Evolutionary conservation across 2,329 filamentous ascomycete genomes (phyloP).

Genomic region (Calonectria crousiana): DNA sequence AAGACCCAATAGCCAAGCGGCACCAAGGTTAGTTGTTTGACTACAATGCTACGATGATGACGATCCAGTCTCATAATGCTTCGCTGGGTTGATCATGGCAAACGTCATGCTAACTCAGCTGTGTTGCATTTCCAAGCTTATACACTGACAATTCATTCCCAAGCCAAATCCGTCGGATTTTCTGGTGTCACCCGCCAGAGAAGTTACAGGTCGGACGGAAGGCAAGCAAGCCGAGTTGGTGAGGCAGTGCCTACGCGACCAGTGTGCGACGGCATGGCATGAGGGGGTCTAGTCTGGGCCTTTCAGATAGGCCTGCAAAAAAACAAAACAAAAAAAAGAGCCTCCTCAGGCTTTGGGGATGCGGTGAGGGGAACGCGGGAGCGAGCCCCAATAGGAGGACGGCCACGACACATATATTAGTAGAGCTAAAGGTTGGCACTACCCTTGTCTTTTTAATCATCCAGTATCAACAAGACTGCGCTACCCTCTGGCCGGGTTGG

Average conservation of each 20-base stretch:
- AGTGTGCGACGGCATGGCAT: background rate
- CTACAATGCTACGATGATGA: background rate
- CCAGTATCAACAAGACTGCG: background rate
- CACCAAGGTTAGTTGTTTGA: background rate
- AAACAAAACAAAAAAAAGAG: background rate
- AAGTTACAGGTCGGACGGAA: background rate
- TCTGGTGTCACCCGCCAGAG: background rate
- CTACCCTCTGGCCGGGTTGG: background rate
- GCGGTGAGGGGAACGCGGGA: conserved; percentile 4
- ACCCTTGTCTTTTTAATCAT: background rate
- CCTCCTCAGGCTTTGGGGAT: background rate
- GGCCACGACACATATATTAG: background rate
- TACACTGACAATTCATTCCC: background rate
- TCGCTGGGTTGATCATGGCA: background rate
- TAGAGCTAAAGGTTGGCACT: background rate
- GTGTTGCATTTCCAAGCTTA: background rate
- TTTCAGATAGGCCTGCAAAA: background rate
- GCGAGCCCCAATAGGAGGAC: background rate
- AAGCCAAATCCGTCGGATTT: background rate
- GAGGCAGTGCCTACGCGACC: conserved; percentile 7
- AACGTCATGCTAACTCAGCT: background rate
- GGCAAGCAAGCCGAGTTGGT: background rate
- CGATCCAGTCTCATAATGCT: background rate
- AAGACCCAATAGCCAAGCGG: background rate
- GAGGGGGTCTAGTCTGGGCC: background rate